These are phyloP conservation scores for Boletus sp. DNA, from an alignment of 768 basidiomycete genomes.

Conservation along the genomic window DNA sequence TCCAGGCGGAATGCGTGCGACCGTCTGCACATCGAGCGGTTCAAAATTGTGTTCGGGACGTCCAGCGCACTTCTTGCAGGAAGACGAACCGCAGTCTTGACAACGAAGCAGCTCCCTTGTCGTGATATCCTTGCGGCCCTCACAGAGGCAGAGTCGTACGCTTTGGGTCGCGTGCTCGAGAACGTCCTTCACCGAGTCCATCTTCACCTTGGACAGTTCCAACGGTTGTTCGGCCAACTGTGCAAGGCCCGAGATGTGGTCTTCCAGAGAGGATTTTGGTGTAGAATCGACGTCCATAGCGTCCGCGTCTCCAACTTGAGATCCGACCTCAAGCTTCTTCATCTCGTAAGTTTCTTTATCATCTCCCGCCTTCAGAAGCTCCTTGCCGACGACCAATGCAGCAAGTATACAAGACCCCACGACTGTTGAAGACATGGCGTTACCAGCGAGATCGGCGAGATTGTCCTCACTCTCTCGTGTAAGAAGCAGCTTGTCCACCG, in stretches of 20 bases:
- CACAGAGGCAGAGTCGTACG: constrained; percentile 84
- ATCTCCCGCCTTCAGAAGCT: constrained; percentile 64
- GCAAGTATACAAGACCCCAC: constrained; percentile 88
- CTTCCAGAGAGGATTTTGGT: constrained; percentile 34
- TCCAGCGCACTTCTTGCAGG: constrained; percentile 85
- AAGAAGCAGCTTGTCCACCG: constrained; percentile 85
- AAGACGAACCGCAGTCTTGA: constrained; percentile 70
- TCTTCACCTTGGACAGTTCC: constrained; percentile 59
- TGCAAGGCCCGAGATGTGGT: constrained; percentile 72
- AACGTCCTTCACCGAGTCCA: constrained; percentile 50
- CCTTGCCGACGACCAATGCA: constrained; percentile 67
- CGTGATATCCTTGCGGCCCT: constrained; percentile 81
- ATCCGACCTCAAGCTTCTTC: constrained; percentile 43
- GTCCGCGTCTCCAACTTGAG: constrained; percentile 33
- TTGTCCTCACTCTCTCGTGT: constrained; percentile 94
- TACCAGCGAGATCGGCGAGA: constrained; percentile 90
- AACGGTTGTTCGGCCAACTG: constrained; percentile 60
- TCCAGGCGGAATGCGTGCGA: constrained; percentile 67
- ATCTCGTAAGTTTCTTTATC: constrained; percentile 69
- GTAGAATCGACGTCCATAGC: constrained; percentile 50
- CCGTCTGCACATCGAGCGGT: constrained; percentile 47
- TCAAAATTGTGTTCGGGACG: constrained; percentile 83
- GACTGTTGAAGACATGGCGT: constrained; percentile 97
- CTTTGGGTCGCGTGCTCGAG: constrained; percentile 66
- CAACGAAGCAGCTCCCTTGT: constrained; percentile 66